Evolutionary conservation across 768 basidiomycete species (phyloP).

Genomic region (Cubamyces sp.): DNA sequence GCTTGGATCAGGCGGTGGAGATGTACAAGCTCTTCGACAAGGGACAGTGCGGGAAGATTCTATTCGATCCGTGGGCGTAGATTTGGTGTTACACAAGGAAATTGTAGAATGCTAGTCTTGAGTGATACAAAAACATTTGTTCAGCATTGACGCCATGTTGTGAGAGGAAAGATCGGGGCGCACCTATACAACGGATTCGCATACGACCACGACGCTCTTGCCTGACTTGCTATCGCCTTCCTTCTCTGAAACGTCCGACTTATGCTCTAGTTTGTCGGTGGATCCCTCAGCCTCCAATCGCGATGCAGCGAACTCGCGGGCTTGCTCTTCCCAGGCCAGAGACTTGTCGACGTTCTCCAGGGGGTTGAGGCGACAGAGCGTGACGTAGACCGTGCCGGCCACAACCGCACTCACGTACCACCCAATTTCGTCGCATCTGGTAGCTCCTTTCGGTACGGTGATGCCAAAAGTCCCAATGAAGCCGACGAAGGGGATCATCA

Average conservation of each 20-base stretch:
- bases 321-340: constrained; percentile 19
- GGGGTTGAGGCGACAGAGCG: constrained; percentile 15
- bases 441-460: constrained; percentile 17
- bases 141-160: too few relatives aligned
- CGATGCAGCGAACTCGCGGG: constrained; percentile 12
- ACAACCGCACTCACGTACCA: constrained; percentile 24
- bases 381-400: constrained; percentile 24
- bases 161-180: background rate
- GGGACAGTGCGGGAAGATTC: constrained; percentile 72
- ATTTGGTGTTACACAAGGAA: background rate
- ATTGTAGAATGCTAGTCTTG: too few relatives aligned
- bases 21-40: constrained; percentile 72
- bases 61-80: constrained; percentile 73
- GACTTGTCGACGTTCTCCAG: constrained; percentile 16
- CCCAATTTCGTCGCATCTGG: constrained; percentile 21
- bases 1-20: constrained; percentile 57
- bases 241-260: background rate
- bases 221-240: background rate
- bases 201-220: background rate
- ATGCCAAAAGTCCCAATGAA: constrained; percentile 29
- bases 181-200: background rate
- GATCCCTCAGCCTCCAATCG: background rate
- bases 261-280: background rate
- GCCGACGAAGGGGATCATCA: constrained; percentile 26
- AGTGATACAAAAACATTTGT: too few relatives aligned